A percentile compares a stretch with the other conserved stretches of the same genome.
phyloP scores from a whole-genome alignment of 805 yeast species.

The Komagataella pastoris region DNA sequence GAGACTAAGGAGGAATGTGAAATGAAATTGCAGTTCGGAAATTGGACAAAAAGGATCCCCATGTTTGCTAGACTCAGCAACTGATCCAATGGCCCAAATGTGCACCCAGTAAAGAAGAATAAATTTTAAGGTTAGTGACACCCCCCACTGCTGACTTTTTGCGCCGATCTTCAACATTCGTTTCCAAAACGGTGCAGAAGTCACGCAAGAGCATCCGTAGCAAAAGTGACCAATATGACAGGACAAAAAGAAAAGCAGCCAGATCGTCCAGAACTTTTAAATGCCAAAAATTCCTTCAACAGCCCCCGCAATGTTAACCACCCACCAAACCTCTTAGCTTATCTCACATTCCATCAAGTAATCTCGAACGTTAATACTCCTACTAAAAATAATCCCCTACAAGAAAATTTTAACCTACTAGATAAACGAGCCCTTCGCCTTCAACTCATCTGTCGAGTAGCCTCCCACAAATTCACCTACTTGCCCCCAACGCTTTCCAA shows the following conservation, averaged over 20 bases:
- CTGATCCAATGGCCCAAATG: not conserved
- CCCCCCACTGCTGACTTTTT: too few species aligned
- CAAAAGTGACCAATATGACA: not conserved
- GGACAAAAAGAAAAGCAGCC: not conserved
- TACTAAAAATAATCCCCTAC: not conserved
- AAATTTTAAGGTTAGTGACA: too few species aligned
- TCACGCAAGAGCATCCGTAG: not conserved
- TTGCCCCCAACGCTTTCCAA: not conserved
- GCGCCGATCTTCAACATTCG: not conserved
- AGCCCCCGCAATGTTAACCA: not conserved
- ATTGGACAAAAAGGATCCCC: not conserved
- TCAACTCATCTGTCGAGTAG: not conserved
- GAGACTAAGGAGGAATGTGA: not conserved
- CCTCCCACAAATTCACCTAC: not conserved
- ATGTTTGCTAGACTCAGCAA: not conserved
- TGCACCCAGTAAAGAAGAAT: too few species aligned
- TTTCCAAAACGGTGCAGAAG: not conserved
- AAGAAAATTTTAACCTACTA: not conserved
- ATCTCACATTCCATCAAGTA: not conserved
- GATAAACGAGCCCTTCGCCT: not conserved
- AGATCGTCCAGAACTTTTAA: not conserved
- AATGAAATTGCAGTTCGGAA: not conserved
- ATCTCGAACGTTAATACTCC: not conserved
- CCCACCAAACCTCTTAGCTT: not conserved
- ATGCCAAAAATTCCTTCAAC: not conserved